A percentile compares a stretch with the other conserved stretches of the same genome.
Evolutionary conservation across 2,329 filamentous ascomycete genomes (phyloP).

Genomic region (Fonsecaea nubica): DNA sequence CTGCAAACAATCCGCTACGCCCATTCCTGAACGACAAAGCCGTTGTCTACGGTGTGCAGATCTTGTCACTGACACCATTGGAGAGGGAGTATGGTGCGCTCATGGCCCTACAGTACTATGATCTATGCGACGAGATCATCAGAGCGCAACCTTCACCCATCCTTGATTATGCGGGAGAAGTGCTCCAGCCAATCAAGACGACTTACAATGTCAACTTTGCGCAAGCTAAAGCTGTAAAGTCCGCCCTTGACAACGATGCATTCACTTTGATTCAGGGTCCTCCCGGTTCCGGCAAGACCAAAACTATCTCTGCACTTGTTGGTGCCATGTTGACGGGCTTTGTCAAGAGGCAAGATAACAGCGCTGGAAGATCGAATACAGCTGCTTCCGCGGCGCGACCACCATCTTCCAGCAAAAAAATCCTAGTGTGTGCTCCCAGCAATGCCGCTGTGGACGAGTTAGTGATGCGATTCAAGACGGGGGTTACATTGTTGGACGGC

Average conservation of each 20-base stretch:
- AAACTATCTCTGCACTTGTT: constrained; percentile 96
- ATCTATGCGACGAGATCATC: constrained; percentile 90
- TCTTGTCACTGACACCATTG: constrained; percentile 91
- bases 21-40: constrained; percentile 71
- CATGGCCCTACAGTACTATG: constrained; percentile 91
- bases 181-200: constrained; percentile 70
- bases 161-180: constrained; percentile 77
- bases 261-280: constrained; percentile 97
- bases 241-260: constrained; percentile 91
- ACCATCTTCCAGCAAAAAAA: constrained; percentile 70
- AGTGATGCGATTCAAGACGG: constrained; percentile 87
- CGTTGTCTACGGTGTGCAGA: constrained; percentile 76
- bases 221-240: constrained; percentile 89
- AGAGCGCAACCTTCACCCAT: constrained; percentile 89
- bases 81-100: constrained; percentile 95
- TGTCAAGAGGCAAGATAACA: constrained; percentile 56
- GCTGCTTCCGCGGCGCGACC: constrained; percentile 41
- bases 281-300: constrained; percentile 96
- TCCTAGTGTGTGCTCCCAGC: constrained; percentile 96
- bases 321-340: constrained; percentile 76
- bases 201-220: constrained; percentile 87
- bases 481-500: constrained; percentile 79
- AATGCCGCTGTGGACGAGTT: constrained; percentile 97
- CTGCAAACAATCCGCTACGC: constrained; percentile 69
- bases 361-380: constrained; percentile 50